These are phyloP conservation scores for Bromus sterilis DNA, from an alignment of 176 grass and related monocot genomes.

Conservation along the genomic window DNA sequence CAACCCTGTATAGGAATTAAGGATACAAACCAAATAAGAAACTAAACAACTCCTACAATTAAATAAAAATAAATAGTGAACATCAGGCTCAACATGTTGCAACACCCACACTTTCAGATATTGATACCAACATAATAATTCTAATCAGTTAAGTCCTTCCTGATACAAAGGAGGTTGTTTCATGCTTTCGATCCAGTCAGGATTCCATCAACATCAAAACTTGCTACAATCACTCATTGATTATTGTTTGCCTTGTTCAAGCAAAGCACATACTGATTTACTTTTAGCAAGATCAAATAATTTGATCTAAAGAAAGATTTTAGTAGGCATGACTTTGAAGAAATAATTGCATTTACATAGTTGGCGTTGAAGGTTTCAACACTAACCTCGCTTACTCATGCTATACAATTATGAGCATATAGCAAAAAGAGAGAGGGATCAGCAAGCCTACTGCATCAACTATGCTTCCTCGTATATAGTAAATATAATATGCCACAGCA, in stretches of 20 bases:
- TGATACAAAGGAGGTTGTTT: neutral
- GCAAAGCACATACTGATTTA: neutral
- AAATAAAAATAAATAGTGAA: neutral
- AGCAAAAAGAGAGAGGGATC: neutral
- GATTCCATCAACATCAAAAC: neutral
- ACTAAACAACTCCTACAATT: neutral
- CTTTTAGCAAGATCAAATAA: neutral
- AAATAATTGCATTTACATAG: neutral
- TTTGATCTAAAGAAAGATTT: neutral
- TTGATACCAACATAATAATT: neutral
- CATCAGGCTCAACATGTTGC: neutral
- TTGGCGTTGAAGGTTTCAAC: neutral
- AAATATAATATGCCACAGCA: neutral
- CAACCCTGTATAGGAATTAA: constrained; percentile 52
- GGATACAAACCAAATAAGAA: neutral
- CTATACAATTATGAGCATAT: neutral
- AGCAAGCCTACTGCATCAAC: neutral
- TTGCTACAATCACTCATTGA: neutral
- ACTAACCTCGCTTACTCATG: neutral
- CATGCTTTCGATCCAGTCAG: neutral
- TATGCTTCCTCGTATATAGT: neutral
- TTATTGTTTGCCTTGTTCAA: neutral
- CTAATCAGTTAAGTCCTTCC: neutral
- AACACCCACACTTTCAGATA: neutral
- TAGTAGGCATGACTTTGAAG: neutral